These are phyloP conservation scores for Terfezia boudieri DNA, from an alignment of 495 filamentous ascomycete species.

Conservation along the genomic window DNA sequence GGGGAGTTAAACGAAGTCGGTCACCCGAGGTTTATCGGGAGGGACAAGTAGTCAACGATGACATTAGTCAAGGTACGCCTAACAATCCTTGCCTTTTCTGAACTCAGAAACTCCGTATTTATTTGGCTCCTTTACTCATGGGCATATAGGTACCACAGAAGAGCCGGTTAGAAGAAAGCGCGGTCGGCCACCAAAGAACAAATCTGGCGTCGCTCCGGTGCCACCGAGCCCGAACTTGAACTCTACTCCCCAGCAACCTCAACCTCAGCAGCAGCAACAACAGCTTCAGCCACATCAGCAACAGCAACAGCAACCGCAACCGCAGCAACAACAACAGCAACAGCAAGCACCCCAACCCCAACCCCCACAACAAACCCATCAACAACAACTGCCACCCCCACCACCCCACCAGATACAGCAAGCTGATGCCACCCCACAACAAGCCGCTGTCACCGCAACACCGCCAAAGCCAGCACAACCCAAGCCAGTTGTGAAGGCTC, in stretches of 20 bases:
- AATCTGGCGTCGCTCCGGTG: constrained; percentile 14
- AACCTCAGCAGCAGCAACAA: neutral
- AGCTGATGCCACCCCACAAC: constrained; percentile 40
- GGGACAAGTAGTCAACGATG: constrained; percentile 46
- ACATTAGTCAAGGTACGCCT: constrained; percentile 26
- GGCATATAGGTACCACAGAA: constrained; percentile 23
- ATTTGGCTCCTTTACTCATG: too few relatives aligned
- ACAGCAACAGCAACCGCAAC: neutral
- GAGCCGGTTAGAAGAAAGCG: constrained; percentile 67
- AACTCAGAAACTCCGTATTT: neutral
- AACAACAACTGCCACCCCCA: constrained; percentile 26
- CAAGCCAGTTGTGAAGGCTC: constrained; percentile 75
- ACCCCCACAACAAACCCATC: neutral
- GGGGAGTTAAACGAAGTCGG: constrained; percentile 81
- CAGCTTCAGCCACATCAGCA: neutral
- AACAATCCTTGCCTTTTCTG: constrained; percentile 36
- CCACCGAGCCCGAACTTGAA: neutral
- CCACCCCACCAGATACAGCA: constrained; percentile 57
- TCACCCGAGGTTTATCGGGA: constrained; percentile 52
- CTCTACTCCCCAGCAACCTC: neutral
- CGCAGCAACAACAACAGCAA: constrained; percentile 24
- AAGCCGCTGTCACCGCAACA: constrained; percentile 47
- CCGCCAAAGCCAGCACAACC: constrained; percentile 70
- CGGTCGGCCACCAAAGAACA: constrained; percentile 63
- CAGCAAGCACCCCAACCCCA: constrained; percentile 19